phyloP scores from a whole-genome alignment of 2,329 filamentous ascomycete genomes.

The Teratosphaeria zuluensis region DNA sequence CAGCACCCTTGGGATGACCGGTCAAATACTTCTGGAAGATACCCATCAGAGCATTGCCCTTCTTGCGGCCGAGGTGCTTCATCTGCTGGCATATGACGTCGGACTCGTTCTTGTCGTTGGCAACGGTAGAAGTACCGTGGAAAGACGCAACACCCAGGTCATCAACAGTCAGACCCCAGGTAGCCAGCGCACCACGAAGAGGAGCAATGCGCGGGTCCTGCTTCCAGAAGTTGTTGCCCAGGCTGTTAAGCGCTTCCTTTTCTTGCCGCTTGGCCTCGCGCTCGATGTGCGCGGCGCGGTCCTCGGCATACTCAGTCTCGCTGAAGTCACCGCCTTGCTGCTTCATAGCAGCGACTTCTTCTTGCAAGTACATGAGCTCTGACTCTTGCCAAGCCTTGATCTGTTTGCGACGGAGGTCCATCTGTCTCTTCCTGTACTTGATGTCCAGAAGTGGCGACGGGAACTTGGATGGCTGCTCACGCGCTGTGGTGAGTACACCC shows the following conservation, averaged over 20 bases:
- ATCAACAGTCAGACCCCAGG: constrained; percentile 95
- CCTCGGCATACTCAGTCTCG: constrained; percentile 74
- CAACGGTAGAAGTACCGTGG: constrained; percentile 96
- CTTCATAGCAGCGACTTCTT: constrained; percentile 88
- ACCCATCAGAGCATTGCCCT: constrained; percentile 91
- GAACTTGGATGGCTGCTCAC: constrained; percentile 84
- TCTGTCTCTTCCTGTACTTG: constrained; percentile 90
- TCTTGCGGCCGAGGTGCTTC: constrained; percentile 84
- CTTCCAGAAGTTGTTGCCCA: constrained; percentile 99
- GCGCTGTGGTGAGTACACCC: constrained; percentile 90
- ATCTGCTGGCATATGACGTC: constrained; percentile 95
- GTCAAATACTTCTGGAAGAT: constrained; percentile 99
- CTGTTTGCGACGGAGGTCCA: constrained; percentile 85
- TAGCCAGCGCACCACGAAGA: constrained; percentile 88
- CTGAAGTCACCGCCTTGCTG: constrained; percentile 65
- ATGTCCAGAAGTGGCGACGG: constrained; percentile 93
- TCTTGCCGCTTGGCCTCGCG: constrained; percentile 80
- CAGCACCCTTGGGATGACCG: constrained; percentile 97
- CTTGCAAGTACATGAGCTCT: constrained; percentile 83
- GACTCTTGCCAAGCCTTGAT: constrained; percentile 96
- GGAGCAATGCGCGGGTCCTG: constrained; percentile 87
- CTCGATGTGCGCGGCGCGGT: constrained; percentile 78
- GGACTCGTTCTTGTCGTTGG: constrained; percentile 99
- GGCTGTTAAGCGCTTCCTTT: constrained; percentile 82
- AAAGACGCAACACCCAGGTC: constrained; percentile 93